Evolutionary conservation across 768 basidiomycete species (phyloP), one percentile per base, ranked within the genome.

Genomic region (Suillus alpinus): DNA sequence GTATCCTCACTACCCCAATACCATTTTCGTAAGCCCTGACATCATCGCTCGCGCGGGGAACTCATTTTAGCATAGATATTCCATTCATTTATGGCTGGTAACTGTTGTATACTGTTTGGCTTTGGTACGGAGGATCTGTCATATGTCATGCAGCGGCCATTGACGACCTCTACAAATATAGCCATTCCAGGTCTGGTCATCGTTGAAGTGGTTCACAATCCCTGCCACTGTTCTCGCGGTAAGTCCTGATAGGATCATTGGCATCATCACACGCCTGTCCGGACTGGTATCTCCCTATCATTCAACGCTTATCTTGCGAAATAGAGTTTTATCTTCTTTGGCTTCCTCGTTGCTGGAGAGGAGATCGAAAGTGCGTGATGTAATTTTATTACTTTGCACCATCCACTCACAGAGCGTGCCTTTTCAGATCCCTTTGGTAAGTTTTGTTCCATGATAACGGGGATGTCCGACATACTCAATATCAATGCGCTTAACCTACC

Each of bases 1-100:
- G 89, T 44, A 88, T 90, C 62, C 77, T 91, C 5, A 90, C 88
- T 0, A 88, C 88, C 1, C 88, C 89, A 3, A 88, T 91, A 49
- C 89, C 88, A 10, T 90, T 88, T 73, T 89, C 87, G 82, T 89
- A 64, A 44, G 81, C 72, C 5, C 3, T 49, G 26, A 20, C 9
- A 29, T 29, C 13, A 23, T 40, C 4, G 7, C 29, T 37, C 14
- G 37, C 13, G 52, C 52, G 34, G 52, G 36, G 52, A 53, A 53
- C 52, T 53, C 52, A 53, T 53, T 23, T 53, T 16, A 36, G 52
- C 6, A 23, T 63, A 88, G 86, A 44, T 89, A 89, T 66, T 84
- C 84, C 2, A 75, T 86, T 37, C 89, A 91, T 67, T 73, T 91
- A 43, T 90, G 88, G 88, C 69, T 78, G 0, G 85, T 88, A 20